Percentiles rank a stretch among this genome's conserved stretches.
Evolutionary conservation across 164 flowering plant genomes (phyloP).

Genomic region (Euptelea pleiosperma): DNA sequence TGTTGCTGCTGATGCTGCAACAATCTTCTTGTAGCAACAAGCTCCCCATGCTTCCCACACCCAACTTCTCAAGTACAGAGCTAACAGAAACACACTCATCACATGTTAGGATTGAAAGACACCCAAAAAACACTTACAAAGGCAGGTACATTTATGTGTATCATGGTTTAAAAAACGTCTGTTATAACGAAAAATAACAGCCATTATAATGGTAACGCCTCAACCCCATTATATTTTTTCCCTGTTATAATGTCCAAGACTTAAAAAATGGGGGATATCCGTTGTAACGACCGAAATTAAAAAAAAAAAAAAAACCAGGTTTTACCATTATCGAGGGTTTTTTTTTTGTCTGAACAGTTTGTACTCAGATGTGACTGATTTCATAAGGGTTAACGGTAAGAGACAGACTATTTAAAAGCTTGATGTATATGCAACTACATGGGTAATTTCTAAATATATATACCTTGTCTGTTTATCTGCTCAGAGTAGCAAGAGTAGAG

Average conservation of each 20-base stretch:
- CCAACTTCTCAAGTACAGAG: slow-evolving; percentile 35
- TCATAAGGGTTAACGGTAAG: too few species aligned
- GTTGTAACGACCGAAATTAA: too few species aligned
- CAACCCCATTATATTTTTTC: too few species aligned
- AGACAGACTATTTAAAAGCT: too few species aligned
- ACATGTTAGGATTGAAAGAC: slow-evolving; percentile 4
- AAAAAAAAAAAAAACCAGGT: too few species aligned
- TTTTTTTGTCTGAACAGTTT: too few species aligned
- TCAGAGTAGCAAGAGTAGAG: slow-evolving; percentile 54
- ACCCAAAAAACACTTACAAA: not conserved
- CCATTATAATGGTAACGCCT: not conserved
- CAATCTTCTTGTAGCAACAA: slow-evolving; percentile 41
- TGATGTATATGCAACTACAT: not conserved
- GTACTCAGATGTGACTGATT: too few species aligned
- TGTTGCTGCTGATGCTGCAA: slow-evolving; percentile 32
- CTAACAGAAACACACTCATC: slow-evolving; percentile 19
- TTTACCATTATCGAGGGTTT: too few species aligned
- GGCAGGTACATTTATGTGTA: too few species aligned
- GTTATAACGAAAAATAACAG: not conserved
- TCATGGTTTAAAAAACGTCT: too few species aligned
- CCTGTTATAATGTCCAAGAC: too few species aligned
- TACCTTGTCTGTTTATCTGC: slow-evolving; percentile 68
- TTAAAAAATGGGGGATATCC: too few species aligned
- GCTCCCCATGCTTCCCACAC: slow-evolving; percentile 40
- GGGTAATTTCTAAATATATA: not conserved